Conservation (phyloP, 2,329 filamentous ascomycete species). For the Fusarium sp. region DNA sequence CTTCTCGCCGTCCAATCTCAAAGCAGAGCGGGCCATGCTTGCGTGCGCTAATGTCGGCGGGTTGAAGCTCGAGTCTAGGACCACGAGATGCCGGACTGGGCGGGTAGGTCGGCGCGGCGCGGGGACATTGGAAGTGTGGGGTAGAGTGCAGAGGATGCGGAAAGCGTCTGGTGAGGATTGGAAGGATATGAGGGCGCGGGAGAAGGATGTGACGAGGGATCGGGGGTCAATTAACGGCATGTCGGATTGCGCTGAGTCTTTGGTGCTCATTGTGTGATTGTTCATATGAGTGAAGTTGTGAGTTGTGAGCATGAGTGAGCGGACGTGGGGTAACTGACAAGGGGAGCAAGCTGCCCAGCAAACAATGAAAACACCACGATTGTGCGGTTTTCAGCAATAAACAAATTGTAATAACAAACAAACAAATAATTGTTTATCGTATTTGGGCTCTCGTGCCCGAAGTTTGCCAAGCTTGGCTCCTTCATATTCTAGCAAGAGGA, state of each 20-base stretch:
- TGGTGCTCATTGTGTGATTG: slow-evolving; percentile 14
- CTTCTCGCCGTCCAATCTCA: slow-evolving; percentile 33
- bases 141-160: slow-evolving; percentile 57
- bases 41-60: slow-evolving; percentile 72
- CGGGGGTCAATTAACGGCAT: slow-evolving; percentile 42
- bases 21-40: slow-evolving; percentile 64
- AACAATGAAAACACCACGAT: too few species aligned
- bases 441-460: too few species aligned
- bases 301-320: not conserved
- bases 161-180: slow-evolving; percentile 57
- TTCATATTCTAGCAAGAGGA: too few species aligned
- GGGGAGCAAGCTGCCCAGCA: too few species aligned
- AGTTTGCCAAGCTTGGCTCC: too few species aligned
- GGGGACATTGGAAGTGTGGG: slow-evolving; percentile 31
- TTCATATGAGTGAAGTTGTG: not conserved
- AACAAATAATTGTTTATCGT: too few species aligned
- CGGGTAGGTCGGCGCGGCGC: slow-evolving; percentile 36
- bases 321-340: too few species aligned
- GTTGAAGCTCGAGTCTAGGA: slow-evolving; percentile 77
- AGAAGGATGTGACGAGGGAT: slow-evolving; percentile 55
- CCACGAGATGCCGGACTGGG: slow-evolving; percentile 55
- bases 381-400: too few species aligned
- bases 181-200: slow-evolving; percentile 58
- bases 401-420: too few species aligned
- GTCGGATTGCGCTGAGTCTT: not conserved